These are phyloP conservation scores for Boletus vinaceobasis DNA, from an alignment of 768 basidiomycete species.

Conservation along the genomic window DNA sequence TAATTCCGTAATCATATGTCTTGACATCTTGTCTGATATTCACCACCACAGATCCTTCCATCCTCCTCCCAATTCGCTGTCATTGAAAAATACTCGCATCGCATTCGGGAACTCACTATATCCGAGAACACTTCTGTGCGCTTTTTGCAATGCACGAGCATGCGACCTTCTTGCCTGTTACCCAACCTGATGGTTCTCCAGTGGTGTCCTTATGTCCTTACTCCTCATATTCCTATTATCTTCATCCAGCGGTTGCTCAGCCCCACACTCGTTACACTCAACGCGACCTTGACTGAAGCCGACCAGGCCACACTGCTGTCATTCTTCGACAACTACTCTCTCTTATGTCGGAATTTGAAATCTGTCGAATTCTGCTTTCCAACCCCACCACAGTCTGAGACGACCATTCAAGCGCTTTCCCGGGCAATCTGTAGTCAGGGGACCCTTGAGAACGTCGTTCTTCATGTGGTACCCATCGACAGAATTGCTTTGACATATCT, in stretches of 20 bases:
- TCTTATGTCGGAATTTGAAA: neutral
- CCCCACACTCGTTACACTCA: conserved; percentile 7
- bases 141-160: conserved; percentile 7
- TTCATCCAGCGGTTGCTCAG: conserved; percentile 11
- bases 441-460: neutral
- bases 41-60: neutral
- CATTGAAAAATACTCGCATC: conserved; percentile 6
- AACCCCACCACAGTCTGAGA: neutral
- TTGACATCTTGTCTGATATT: neutral
- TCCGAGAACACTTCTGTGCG: neutral
- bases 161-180: conserved; percentile 1
- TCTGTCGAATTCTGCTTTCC: conserved; percentile 1
- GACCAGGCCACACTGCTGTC: conserved; percentile 4
- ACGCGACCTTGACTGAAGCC: neutral
- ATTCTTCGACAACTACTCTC: conserved; percentile 11
- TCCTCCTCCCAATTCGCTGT: conserved; percentile 1
- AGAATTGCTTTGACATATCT: conserved; percentile 1
- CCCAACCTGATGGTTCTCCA: conserved; percentile 8
- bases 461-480: neutral
- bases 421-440: conserved; percentile 1
- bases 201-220: neutral
- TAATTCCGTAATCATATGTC: neutral
- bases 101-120: conserved; percentile 3
- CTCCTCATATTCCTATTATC: neutral
- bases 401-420: conserved; percentile 1